These are phyloP conservation scores for Elongisporangium undulatum DNA, from an alignment of 352 stramenopile genomes.

Conservation along the genomic window DNA sequence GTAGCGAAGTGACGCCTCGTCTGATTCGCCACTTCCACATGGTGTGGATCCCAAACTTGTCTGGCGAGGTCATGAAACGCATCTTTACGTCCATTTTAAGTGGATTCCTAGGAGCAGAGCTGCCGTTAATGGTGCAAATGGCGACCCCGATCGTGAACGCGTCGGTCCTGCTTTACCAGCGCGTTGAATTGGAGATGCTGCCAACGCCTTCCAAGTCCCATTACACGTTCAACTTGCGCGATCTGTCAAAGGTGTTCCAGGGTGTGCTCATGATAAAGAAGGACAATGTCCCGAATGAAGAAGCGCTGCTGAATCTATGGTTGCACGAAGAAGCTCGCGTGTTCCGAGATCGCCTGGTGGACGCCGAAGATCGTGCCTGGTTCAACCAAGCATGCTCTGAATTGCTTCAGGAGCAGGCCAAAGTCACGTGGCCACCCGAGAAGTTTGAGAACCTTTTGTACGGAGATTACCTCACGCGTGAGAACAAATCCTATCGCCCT, in stretches of 20 bases:
- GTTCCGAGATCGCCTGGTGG: slow-evolving; percentile 90
- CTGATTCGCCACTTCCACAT: slow-evolving; percentile 90
- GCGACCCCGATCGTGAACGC: slow-evolving; percentile 78
- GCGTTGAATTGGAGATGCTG: slow-evolving; percentile 86
- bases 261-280: slow-evolving; percentile 91
- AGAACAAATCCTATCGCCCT: slow-evolving; percentile 70
- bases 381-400: slow-evolving; percentile 82
- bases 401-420: slow-evolving; percentile 63
- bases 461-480: slow-evolving; percentile 86
- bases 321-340: slow-evolving; percentile 90
- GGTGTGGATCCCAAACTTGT: slow-evolving; percentile 89
- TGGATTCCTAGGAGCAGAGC: slow-evolving; percentile 72
- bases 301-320: slow-evolving; percentile 85
- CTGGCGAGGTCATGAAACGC: slow-evolving; percentile 69
- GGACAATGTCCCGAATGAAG: slow-evolving; percentile 61
- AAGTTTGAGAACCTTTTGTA: slow-evolving; percentile 86
- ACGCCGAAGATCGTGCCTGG: slow-evolving; percentile 79
- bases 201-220: slow-evolving; percentile 90
- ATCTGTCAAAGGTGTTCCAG: slow-evolving; percentile 93
- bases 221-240: slow-evolving; percentile 94
- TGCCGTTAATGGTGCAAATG: slow-evolving; percentile 74
- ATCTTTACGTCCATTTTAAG: slow-evolving; percentile 91
- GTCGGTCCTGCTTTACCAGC: slow-evolving; percentile 86
- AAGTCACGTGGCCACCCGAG: slow-evolving; percentile 50
- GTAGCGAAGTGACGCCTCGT: slow-evolving; percentile 83